Evolutionary conservation across 495 filamentous ascomycete species (phyloP), one percentile per base, ranked within the genome.

Genomic region (Penicillium soppii): DNA sequence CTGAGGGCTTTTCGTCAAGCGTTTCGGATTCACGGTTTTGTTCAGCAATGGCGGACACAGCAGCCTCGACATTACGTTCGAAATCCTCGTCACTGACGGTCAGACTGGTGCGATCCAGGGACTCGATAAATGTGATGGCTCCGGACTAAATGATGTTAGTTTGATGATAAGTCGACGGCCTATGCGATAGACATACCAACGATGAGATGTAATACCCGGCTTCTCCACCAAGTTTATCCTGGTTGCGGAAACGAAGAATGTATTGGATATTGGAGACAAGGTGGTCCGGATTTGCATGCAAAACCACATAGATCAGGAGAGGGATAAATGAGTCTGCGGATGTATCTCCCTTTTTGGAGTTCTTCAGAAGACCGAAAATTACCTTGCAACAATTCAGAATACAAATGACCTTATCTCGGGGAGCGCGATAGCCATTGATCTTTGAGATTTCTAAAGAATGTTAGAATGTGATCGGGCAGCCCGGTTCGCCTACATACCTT

Each of bases 371-470:
- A n/a, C 92, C 94, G 74, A 99, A 97, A 46, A 99, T 97, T 47
- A 99, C 94, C 68, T 99, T 99, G 80, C 94, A 99, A 72, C 91
- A 96, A 71, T 99, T 99, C 38, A 99, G 71, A 43, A 97, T 89
- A 68, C 94, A 97, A 38, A 99, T 97, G 16, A 99, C 90, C 69
- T 99, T 99, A 71, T 99, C 94, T 63, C 94, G 78, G 10, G 94
- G 94, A 9, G 94, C 94, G 49, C 95, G 83, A 63, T 99, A 99
- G 12, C 86, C 92, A 60, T 90, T 95, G 50, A 99, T 95, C 68
- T 99, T 99, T 13, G 91, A 68, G 29, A 99, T 72, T 67, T 99
- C 95, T 90, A 63, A 12, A 30, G 9, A 22, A 27, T 13, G 56
- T 63, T 52, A 82, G 63, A 64, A 30, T 27, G 21, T 4, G 21